Conservation (phyloP, 495 filamentous ascomycete species). For the Xylaria scruposa region DNA sequence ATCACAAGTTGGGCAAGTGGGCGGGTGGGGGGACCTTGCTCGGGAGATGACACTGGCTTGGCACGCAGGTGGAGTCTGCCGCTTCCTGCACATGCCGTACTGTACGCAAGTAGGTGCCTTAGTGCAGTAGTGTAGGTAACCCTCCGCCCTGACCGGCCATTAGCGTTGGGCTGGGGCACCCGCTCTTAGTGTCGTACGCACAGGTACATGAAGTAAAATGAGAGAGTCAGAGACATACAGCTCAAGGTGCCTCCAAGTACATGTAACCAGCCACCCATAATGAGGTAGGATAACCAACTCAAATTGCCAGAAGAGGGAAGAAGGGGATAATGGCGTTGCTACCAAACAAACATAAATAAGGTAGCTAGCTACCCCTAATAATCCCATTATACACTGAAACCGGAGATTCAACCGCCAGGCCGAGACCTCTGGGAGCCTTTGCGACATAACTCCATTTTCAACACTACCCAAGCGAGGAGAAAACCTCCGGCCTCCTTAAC, state of each 20-base stretch:
- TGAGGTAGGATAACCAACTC: background rate
- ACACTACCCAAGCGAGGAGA: background rate
- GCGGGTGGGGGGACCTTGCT: conserved; percentile 9
- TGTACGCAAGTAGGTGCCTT: background rate
- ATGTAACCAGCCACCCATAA: background rate
- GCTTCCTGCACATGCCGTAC: conserved; percentile 8
- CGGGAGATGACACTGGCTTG: conserved; percentile 15
- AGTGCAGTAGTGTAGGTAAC: background rate
- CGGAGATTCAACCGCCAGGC: background rate
- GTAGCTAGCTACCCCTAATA: no score
- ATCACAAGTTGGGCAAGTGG: conserved; percentile 6
- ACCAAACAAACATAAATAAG: no score
- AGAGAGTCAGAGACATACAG: background rate
- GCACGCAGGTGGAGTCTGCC: conserved; percentile 1
- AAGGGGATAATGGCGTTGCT: background rate
- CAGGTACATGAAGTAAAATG: background rate
- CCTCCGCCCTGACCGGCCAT: background rate
- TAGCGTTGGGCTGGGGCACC: conserved; percentile 5
- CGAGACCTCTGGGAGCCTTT: background rate
- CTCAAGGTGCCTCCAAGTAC: background rate
- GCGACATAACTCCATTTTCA: background rate
- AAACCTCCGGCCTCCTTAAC: background rate
- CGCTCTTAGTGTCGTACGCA: background rate
- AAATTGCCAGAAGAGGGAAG: no score
- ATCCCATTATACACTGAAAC: background rate